phyloP scores from a whole-genome alignment of 192 early-diverging fungal genomes.

The Phlyctochytrium bullatum region DNA sequence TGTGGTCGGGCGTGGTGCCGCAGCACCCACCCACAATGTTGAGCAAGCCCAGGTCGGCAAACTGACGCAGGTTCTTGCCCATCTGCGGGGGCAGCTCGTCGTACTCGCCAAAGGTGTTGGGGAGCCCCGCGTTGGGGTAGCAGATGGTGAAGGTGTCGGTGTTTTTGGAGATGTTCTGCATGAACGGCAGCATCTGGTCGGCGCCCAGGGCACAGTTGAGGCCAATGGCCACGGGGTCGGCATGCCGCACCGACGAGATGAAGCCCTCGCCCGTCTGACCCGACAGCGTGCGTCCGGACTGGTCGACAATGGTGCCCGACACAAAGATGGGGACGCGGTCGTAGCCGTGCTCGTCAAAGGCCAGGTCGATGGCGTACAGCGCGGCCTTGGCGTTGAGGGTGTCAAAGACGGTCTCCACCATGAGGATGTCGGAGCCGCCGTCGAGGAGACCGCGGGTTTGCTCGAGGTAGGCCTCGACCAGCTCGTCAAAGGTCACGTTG shows the following conservation, averaged over 20 bases:
- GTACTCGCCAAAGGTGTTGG: slow-evolving; percentile 97
- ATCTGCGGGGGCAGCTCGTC: slow-evolving; percentile 85
- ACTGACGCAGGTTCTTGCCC: slow-evolving; percentile 79
- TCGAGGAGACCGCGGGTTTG: slow-evolving; percentile 89
- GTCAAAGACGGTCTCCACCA: slow-evolving; percentile 98
- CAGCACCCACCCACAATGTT: slow-evolving; percentile 98
- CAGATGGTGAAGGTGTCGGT: slow-evolving; percentile 80
- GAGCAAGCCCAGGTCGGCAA: slow-evolving; percentile 89
- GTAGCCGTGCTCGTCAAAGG: slow-evolving; percentile 80
- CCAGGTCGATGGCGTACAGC: slow-evolving; percentile 83
- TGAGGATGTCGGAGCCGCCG: slow-evolving; percentile 87
- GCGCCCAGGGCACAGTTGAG: slow-evolving; percentile 67
- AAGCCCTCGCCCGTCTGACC: slow-evolving; percentile 98
- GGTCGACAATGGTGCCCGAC: slow-evolving; percentile 92
- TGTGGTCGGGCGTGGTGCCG: slow-evolving; percentile 93
- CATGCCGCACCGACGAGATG: slow-evolving; percentile 77
- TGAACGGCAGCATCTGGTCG: slow-evolving; percentile 92
- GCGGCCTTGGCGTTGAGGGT: slow-evolving; percentile 98
- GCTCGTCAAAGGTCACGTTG: slow-evolving; percentile 92
- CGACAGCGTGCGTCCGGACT: slow-evolving; percentile 91
- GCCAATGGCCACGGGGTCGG: slow-evolving; percentile 84
- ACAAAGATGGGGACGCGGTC: slow-evolving; percentile 36
- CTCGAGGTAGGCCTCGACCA: slow-evolving; percentile 87
- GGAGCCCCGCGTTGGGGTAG: slow-evolving; percentile 96
- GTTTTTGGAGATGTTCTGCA: slow-evolving; percentile 84